Evolutionary conservation across 805 yeast genomes (phyloP).

Genomic region (Myxozyma monticola): DNA sequence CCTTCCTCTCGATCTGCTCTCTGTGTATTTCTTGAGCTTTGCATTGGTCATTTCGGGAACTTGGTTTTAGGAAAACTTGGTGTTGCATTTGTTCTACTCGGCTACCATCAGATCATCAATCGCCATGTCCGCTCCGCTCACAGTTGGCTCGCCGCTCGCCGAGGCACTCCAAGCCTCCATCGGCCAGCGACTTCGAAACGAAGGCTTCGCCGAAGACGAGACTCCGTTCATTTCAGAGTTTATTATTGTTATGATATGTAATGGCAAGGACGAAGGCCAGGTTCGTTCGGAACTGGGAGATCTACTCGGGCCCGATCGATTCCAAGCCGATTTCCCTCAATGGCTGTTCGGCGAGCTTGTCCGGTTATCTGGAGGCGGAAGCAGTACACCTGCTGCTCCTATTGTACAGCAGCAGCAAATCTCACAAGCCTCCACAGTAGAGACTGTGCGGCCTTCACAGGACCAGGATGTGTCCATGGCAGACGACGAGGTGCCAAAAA

Average conservation of each 20-base stretch:
- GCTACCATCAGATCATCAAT: no score
- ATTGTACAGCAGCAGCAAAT: no score
- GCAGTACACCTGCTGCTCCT: no score
- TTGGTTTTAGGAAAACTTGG: no score
- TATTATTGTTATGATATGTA: conserved; percentile 35
- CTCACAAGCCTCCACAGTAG: no score
- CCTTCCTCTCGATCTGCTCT: no score
- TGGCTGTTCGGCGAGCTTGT: conserved; percentile 31
- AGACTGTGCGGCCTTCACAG: no score
- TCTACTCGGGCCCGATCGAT: conserved; percentile 34
- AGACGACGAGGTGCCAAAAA: no score
- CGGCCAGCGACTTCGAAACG: conserved; percentile 24
- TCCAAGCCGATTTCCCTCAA: conserved; percentile 28
- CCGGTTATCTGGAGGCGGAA: neutral
- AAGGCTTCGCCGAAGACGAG: conserved; percentile 35
- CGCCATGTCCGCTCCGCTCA: conserved; percentile 1
- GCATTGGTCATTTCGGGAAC: no score
- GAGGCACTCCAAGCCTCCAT: conserved; percentile 27
- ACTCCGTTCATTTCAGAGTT: conserved; percentile 35
- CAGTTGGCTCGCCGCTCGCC: conserved; percentile 28
- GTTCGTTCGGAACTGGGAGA: conserved; percentile 32
- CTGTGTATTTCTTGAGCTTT: no score
- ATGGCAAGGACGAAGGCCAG: conserved; percentile 31
- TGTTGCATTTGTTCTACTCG: no score
- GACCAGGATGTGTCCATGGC: no score